A percentile compares a stretch with the other conserved stretches of the same genome.
Conservation (phyloP, 2,329 filamentous ascomycete genomes). For the Cytospora schulzeri region DNA sequence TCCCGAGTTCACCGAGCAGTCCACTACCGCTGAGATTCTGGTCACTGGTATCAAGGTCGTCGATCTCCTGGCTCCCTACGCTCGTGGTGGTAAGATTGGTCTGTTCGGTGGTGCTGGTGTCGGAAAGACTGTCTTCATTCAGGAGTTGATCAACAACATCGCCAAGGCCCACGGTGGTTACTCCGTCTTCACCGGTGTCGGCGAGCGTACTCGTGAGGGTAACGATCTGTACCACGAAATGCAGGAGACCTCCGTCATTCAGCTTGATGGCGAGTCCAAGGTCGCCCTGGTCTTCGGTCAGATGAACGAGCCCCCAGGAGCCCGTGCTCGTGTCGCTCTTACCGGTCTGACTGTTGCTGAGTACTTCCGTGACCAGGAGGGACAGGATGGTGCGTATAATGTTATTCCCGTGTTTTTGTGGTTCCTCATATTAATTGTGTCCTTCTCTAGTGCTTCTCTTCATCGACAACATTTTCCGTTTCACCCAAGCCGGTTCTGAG, state of each 20-base stretch:
- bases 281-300: slow-evolving; percentile 99
- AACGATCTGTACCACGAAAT: slow-evolving; percentile 99
- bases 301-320: slow-evolving; percentile 99
- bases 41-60: slow-evolving; percentile 99
- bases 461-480: slow-evolving; percentile 99
- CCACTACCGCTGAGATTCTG: slow-evolving; percentile 92
- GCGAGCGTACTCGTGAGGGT: slow-evolving; percentile 99
- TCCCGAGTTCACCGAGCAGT: slow-evolving; percentile 91
- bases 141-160: slow-evolving; percentile 99
- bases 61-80: slow-evolving; percentile 97
- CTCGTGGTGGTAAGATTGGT: slow-evolving; percentile 99
- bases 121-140: slow-evolving; percentile 99
- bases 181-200: slow-evolving; percentile 99
- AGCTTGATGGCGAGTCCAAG: slow-evolving; percentile 99
- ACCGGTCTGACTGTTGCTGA: slow-evolving; percentile 83
- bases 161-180: slow-evolving; percentile 99
- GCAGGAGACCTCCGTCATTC: slow-evolving; percentile 99
- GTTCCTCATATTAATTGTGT: slow-evolving; percentile 32
- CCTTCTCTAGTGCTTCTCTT: slow-evolving; percentile 83
- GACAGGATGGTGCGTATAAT: slow-evolving; percentile 75
- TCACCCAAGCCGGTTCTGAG: slow-evolving; percentile 99
- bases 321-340: slow-evolving; percentile 98
- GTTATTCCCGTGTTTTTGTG: neutral
- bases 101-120: slow-evolving; percentile 99
- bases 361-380: slow-evolving; percentile 75